A percentile compares a stretch with the other conserved stretches of the same genome.
These are phyloP conservation scores for Anethum foeniculum DNA, from an alignment of 140 eudicot genomes.

Conservation along the genomic window DNA sequence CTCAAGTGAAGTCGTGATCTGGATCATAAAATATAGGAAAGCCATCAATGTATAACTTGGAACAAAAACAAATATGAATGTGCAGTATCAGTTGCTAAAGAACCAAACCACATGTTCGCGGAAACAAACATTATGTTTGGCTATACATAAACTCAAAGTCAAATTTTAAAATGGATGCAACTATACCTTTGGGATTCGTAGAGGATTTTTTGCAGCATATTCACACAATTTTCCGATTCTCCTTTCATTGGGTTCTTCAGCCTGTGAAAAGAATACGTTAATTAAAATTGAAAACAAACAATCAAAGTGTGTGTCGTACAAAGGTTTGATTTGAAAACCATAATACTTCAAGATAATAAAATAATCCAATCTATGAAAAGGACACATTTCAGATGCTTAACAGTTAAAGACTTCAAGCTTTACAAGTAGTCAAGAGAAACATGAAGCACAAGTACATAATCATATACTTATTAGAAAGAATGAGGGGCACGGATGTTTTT, in stretches of 20 bases:
- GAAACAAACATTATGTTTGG: background rate
- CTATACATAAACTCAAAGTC: background rate
- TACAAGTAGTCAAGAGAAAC: background rate
- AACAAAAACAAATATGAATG: background rate
- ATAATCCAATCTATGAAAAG: background rate
- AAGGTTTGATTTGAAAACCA: background rate
- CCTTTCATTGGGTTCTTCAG: slow-evolving; percentile 50
- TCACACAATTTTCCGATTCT: slow-evolving; percentile 56
- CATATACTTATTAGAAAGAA: background rate
- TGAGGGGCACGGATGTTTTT: background rate
- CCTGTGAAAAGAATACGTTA: slow-evolving; percentile 19
- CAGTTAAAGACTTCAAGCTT: background rate
- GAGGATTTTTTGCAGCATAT: slow-evolving; percentile 52
- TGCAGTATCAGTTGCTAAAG: background rate
- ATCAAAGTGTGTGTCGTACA: background rate
- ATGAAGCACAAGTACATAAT: background rate
- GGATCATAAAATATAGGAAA: slow-evolving; percentile 11
- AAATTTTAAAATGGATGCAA: background rate
- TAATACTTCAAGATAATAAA: background rate
- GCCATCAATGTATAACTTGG: background rate
- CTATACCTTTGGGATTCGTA: slow-evolving; percentile 52
- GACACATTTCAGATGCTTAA: background rate
- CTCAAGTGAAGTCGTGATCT: slow-evolving; percentile 80
- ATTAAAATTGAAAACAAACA: background rate
- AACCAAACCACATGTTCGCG: background rate